Base-by-base conservation (phyloP, 805 yeast species). In the Metschnikowia dekortorum region DNA sequence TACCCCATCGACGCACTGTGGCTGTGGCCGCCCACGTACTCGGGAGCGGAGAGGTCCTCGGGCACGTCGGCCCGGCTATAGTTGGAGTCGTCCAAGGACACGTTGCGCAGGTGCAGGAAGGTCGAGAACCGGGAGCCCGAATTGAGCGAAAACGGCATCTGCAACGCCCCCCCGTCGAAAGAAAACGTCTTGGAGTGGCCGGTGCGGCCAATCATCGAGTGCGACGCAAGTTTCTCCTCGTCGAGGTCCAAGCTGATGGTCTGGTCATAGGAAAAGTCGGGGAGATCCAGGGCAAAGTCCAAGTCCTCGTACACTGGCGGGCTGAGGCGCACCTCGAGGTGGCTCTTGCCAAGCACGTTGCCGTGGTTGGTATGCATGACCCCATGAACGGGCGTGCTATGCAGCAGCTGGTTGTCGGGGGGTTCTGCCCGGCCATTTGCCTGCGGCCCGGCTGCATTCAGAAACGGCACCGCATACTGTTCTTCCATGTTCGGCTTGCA, bases 101-200 rank as follows among this genome's bases (percentile, higher is more conserved):
- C 54, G 54, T 57, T 57, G 32, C 61, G 58, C 60, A 56, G 60
- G 46, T 57, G 60, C 40, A 36, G 46, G 49, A 47, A 56, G 42
- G 38, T 46, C 34, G 46, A 44, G 50, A 44, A 41, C 33, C 50
- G 30, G 34, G 48, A 13, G 51, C 49, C 68, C 29, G 60, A 61
- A 47, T 53, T 60, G 33, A 60, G 36, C 13, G 67, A 53, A 40
- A 58, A 57, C 50, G 63, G 61, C 26, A 70, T 61, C 39, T 60
- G 61, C 26, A 63, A 58, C 11, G 40, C 32, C 16, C 63, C 43
- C 41, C 50, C 54, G 47, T 54, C 58, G 39, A 54, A 53, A 28
- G 55, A 49, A 33, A 52, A 50, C 43, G 62, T 48, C 47, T 62
- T 63, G 31, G 63, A 52, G 53, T 62, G 65, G 49, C 52, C 50